phyloP scores from a whole-genome alignment of 257 asterid genomes.

The Fraxinus americana region DNA sequence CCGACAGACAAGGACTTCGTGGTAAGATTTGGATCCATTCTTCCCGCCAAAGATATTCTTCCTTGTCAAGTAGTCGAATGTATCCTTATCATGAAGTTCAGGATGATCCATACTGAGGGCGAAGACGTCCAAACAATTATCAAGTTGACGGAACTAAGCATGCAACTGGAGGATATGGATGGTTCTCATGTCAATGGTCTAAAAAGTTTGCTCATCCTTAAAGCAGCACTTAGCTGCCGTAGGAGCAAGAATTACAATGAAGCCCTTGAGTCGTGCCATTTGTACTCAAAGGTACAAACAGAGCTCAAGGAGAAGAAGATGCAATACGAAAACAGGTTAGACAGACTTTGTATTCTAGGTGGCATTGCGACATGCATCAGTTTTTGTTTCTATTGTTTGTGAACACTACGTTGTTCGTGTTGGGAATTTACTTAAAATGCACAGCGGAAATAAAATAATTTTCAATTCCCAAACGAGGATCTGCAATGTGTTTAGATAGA shows the following conservation, averaged over 20 bases:
- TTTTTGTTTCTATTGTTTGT: conserved; percentile 69
- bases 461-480: no score
- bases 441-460: no score
- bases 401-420: conserved; percentile 22
- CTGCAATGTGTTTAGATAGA: no score
- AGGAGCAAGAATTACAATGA: conserved; percentile 80
- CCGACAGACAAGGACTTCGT: conserved; percentile 82
- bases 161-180: conserved; percentile 92
- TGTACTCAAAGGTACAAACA: conserved; percentile 69
- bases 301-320: conserved; percentile 88
- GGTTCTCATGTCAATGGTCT: conserved; percentile 86
- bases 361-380: conserved; percentile 66
- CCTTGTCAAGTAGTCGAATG: conserved; percentile 82
- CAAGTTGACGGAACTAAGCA: conserved; percentile 68
- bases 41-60: conserved; percentile 79
- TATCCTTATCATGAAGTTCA: conserved; percentile 69
- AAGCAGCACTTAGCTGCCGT: conserved; percentile 66
- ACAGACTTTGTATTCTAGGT: conserved; percentile 68
- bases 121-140: conserved; percentile 44
- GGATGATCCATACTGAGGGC: conserved; percentile 43
- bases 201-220: conserved; percentile 72
- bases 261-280: conserved; percentile 69
- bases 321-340: conserved; percentile 77
- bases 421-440: no score
- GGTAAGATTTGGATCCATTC: conserved; percentile 78